A percentile compares a stretch with the other conserved stretches of the same genome.
Evolutionary conservation across 192 early-diverging fungal genomes (phyloP).

Genomic region (Coemansia aciculifera): DNA sequence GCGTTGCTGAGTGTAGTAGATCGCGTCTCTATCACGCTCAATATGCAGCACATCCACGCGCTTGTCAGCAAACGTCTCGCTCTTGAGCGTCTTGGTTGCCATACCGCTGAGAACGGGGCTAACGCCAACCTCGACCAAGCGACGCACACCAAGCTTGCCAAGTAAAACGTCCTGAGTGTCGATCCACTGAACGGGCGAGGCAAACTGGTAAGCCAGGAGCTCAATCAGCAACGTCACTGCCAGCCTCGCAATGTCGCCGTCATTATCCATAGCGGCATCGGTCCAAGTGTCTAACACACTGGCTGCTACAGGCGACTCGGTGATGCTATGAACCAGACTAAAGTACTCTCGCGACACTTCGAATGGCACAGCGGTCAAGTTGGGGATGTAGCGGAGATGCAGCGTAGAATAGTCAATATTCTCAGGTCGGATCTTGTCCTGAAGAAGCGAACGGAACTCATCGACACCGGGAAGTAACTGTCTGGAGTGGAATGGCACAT

Average conservation of each 20-base stretch:
- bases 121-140: conserved; percentile 85
- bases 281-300: conserved; percentile 72
- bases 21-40: conserved; percentile 10
- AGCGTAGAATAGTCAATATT: conserved; percentile 67
- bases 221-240: conserved; percentile 82
- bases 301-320: conserved; percentile 65
- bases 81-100: conserved; percentile 61
- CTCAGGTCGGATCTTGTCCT: conserved; percentile 70
- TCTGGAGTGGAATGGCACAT: conserved; percentile 88
- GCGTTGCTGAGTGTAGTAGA: conserved; percentile 15
- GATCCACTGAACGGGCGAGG: conserved; percentile 92
- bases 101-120: conserved; percentile 83
- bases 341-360: conserved; percentile 76
- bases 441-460: conserved; percentile 82
- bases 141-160: conserved; percentile 67
- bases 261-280: conserved; percentile 27
- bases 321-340: conserved; percentile 65
- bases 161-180: conserved; percentile 90
- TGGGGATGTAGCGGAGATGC: conserved; percentile 85
- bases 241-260: conserved; percentile 67
- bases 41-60: conserved; percentile 15
- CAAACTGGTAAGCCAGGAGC: conserved; percentile 90
- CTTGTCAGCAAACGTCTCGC: not conserved
- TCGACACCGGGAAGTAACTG: conserved; percentile 80
- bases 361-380: conserved; percentile 91